Base-by-base conservation (phyloP, 306 rosid genomes). In the Castanea crenata region DNA sequence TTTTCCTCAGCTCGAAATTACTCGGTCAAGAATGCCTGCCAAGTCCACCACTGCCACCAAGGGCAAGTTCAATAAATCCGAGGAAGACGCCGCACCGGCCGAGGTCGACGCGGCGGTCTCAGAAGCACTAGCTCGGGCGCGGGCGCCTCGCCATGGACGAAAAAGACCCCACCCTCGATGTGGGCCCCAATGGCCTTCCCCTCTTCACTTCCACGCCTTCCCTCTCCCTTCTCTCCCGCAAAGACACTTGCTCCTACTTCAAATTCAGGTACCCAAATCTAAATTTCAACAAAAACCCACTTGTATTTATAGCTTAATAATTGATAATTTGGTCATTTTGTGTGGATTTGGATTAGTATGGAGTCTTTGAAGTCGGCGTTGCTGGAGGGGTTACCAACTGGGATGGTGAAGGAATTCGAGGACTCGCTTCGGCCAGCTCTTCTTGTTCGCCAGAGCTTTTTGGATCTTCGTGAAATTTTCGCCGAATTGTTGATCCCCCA, bases 401-500 rank as follows among this genome's bases (percentile, higher is more conserved):
- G 95, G n/a, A 89, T 95, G 99, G 79, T 63, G 81, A 92, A 85
- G 81, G 99, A 95, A 92, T 95, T 95, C 21, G 84, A 95, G 81
- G 95, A 92, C 46, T 88, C 99, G 46, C 61, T 85, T 90, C 88
- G 94, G 62, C 84, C 78, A 11, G 89, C 98, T 6, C 76, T 95
- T 73, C 90, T 95, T 32, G 90, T 95, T 80, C 90, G 99, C 8
- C 90, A 82, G 82, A 90, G 93, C 81, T 95, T 95, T 78, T 85
- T 95, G 54, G 97, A 92, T 71, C 94, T 95, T 76, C 94, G 97
- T 13, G 99, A 95, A 91, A 95, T 76, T 95, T 92, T 78, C 83
- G 90, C 63, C 88, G 92, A 10, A 79, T 91, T 5, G 89, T 91
- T 85, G 98, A 92, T 84, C 97, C 97, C 0, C 85, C 92, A 5